phyloP scores from a whole-genome alignment of 1,139 yeast species.

The Zygoascus meyerae region DNA sequence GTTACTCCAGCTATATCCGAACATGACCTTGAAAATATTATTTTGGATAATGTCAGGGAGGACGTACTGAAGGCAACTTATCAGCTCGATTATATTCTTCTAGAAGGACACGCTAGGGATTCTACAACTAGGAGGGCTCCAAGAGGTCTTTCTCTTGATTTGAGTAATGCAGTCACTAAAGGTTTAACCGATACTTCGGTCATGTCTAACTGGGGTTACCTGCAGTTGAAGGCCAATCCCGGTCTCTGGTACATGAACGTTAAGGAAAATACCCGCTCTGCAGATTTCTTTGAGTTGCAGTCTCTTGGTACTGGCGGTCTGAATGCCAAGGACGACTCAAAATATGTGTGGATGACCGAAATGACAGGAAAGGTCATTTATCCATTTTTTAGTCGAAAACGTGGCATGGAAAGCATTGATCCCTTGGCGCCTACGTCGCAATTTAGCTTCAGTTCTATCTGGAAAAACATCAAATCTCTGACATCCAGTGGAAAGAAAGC shows the following conservation, averaged over 20 bases:
- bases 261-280: slow-evolving; percentile 38
- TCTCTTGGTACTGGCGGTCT: slow-evolving; percentile 35
- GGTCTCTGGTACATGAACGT: slow-evolving; percentile 56
- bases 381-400: slow-evolving; percentile 43
- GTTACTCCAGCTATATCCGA: slow-evolving; percentile 44
- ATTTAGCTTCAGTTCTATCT: background rate
- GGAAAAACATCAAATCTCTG: background rate
- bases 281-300: slow-evolving; percentile 39
- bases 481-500: slow-evolving; percentile 3
- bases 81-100: slow-evolving; percentile 45
- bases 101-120: slow-evolving; percentile 69
- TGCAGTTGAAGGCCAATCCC: slow-evolving; percentile 64
- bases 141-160: slow-evolving; percentile 46
- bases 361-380: slow-evolving; percentile 43
- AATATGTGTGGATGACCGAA: slow-evolving; percentile 28
- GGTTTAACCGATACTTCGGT: slow-evolving; percentile 51
- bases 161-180: slow-evolving; percentile 28
- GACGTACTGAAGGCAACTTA: slow-evolving; percentile 38
- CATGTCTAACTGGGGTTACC: slow-evolving; percentile 70
- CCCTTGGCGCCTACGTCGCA: slow-evolving; percentile 25
- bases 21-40: slow-evolving; percentile 59
- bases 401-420: slow-evolving; percentile 39
- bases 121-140: slow-evolving; percentile 39
- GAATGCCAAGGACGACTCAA: slow-evolving; percentile 20
- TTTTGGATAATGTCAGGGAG: slow-evolving; percentile 36